A percentile compares a stretch with the other conserved stretches of the same genome.
Evolutionary conservation across 495 filamentous ascomycete genomes (phyloP).

Genomic region (Gamarada debralockiae): DNA sequence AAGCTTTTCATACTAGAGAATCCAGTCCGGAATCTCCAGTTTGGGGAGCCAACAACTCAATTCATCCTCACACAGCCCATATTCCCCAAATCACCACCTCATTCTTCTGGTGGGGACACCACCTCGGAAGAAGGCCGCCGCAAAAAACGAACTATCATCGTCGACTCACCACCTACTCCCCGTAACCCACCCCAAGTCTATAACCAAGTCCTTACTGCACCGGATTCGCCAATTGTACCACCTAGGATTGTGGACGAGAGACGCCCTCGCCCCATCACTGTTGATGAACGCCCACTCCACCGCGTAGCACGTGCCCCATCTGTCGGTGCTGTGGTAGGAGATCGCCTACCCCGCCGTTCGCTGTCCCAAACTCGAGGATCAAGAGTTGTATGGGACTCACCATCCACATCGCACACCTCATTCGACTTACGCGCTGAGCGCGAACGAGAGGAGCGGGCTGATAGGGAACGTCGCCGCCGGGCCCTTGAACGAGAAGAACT

Average conservation of each 20-base stretch:
- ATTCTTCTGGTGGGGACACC: neutral
- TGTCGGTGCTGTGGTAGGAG: too few species aligned
- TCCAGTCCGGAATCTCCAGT: conserved; percentile 20
- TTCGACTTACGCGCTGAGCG: conserved; percentile 15
- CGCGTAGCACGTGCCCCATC: neutral
- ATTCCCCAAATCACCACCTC: conserved; percentile 18
- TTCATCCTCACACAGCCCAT: conserved; percentile 13
- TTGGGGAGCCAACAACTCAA: conserved; percentile 20
- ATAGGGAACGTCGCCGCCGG: neutral
- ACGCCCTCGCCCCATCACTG: conserved; percentile 15
- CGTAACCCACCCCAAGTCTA: conserved; percentile 20
- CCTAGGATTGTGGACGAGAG: conserved; percentile 6
- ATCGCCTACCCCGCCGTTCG: neutral
- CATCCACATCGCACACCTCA: conserved; percentile 20
- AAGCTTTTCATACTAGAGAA: conserved; percentile 17
- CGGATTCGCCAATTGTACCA: conserved; percentile 14
- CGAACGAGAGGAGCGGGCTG: conserved; percentile 10
- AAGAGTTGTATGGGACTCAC: conserved; percentile 12
- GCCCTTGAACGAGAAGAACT: conserved; percentile 1
- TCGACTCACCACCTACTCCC: conserved; percentile 24
- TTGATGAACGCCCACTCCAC: conserved; percentile 16
- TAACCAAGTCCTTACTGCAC: conserved; percentile 14
- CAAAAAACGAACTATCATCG: conserved; percentile 24
- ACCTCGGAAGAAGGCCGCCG: neutral
- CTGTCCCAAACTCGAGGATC: neutral